Evolutionary conservation across 495 filamentous ascomycete species (phyloP).

Genomic region (Penicillium odoratum): DNA sequence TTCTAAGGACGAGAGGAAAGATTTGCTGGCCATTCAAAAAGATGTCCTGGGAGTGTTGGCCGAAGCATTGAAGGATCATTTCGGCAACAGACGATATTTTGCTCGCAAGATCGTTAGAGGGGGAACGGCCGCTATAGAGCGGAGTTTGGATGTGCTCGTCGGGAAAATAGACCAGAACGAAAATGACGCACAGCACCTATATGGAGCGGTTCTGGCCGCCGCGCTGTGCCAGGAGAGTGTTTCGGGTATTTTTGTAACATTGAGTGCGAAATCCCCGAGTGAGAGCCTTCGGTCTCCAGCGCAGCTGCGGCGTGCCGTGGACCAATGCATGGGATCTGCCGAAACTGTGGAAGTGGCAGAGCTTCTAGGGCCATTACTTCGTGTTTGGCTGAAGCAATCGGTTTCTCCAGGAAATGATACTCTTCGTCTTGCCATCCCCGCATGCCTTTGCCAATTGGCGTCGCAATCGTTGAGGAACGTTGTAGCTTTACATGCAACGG

Average conservation of each 20-base stretch:
- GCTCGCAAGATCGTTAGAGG: slow-evolving; percentile 67
- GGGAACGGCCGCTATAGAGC: slow-evolving; percentile 75
- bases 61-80: slow-evolving; percentile 74
- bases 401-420: slow-evolving; percentile 27
- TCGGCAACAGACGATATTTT: slow-evolving; percentile 87
- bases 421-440: slow-evolving; percentile 38
- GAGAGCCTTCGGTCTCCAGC: slow-evolving; percentile 12
- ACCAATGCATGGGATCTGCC: slow-evolving; percentile 36
- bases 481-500: slow-evolving; percentile 73
- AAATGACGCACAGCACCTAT: slow-evolving; percentile 70
- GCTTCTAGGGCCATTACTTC: slow-evolving; percentile 42
- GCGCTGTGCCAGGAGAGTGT: slow-evolving; percentile 74
- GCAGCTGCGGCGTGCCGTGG: slow-evolving; percentile 33
- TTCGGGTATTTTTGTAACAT: slow-evolving; percentile 43
- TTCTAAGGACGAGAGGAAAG: slow-evolving; percentile 57
- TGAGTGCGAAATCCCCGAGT: slow-evolving; percentile 29
- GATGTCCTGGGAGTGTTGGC: slow-evolving; percentile 69
- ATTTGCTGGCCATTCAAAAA: slow-evolving; percentile 69
- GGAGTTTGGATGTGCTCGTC: slow-evolving; percentile 60
- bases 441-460: slow-evolving; percentile 46
- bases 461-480: slow-evolving; percentile 70
- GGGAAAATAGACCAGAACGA: slow-evolving; percentile 52
- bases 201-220: slow-evolving; percentile 82
- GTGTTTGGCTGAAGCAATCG: slow-evolving; percentile 42
- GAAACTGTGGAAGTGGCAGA: slow-evolving; percentile 46